These are phyloP conservation scores for Alisma plantagoaquatica DNA, from an alignment of 106 monocot species.

Conservation along the genomic window DNA sequence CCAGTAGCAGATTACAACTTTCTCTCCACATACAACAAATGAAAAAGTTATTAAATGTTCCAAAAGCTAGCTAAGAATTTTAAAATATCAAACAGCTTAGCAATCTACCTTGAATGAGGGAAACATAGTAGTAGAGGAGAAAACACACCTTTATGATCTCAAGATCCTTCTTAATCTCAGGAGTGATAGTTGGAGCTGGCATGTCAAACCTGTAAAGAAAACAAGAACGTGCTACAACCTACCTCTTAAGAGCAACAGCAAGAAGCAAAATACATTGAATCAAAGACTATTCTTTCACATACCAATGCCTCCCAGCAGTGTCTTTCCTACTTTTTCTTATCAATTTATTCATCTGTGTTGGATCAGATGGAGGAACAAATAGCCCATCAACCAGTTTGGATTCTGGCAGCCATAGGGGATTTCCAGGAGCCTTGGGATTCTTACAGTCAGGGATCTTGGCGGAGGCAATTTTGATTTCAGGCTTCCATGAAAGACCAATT, in stretches of 20 bases:
- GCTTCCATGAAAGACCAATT: conserved; percentile 64
- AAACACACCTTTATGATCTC: conserved; percentile 58
- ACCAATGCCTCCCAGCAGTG: conserved; percentile 58
- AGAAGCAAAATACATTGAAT: not conserved
- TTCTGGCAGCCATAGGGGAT: conserved; percentile 9
- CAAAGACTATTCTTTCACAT: conserved; percentile 13
- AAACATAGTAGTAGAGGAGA: too few relatives aligned
- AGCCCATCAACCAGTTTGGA: conserved; percentile 72
- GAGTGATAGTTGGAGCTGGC: conserved; percentile 71
- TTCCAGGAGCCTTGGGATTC: not conserved
- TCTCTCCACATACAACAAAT: too few relatives aligned
- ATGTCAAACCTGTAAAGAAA: conserved; percentile 60
- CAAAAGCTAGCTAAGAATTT: too few relatives aligned
- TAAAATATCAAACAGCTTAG: too few relatives aligned
- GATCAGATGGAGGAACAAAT: conserved; percentile 65
- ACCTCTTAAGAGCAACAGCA: too few relatives aligned
- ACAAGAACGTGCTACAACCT: not conserved
- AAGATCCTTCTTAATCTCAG: conserved; percentile 71
- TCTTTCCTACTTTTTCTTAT: conserved; percentile 54
- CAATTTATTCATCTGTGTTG: conserved; percentile 57
- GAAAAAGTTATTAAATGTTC: too few relatives aligned
- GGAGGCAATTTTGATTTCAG: conserved; percentile 41
- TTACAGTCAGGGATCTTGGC: conserved; percentile 8
- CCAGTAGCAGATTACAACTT: too few relatives aligned
- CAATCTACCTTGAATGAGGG: too few relatives aligned